Evolutionary conservation across 2,329 filamentous ascomycete genomes (phyloP), one percentile per base, ranked within the genome.

Genomic region (Epicoccum sorghinum): DNA sequence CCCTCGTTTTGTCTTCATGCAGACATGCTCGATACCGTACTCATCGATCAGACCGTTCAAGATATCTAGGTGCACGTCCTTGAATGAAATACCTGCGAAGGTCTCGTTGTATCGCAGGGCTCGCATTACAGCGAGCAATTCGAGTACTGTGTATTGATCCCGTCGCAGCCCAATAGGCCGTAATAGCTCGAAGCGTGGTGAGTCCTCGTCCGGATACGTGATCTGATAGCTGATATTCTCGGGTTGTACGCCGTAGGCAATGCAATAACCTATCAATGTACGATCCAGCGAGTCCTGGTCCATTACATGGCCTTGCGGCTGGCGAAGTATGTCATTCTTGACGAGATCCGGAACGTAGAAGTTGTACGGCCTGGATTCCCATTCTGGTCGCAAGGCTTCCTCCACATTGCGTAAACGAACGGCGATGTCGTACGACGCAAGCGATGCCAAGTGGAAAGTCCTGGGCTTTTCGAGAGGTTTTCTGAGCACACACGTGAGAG

Each of bases 81-180:
- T 82, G 65, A 90, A 90, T 0, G 87, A 90, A 22, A 90, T 85
- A 1, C 85, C 84, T 25, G 78, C 78, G 69, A 90, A 90, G 1
- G 80, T 82, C 64, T 90, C 86, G 65, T 90, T 90, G 71, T 89
- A 90, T 36, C 88, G 83, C 47, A 90, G 71, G 8, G 88, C 81
- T 57, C 87, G 81, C 78, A 89, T 82, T n/a, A 90, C 81, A 4
- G 88, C 86, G 27, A 90, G 79, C n/a, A 90, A 74, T 66, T 90
- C 88, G 23, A 86, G 69, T 4, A 80, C 77, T 2, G 78, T 81
- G 65, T 90, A 90, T 33, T 81, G 80, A 10, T 75, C 74, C 42
- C 79, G 76, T 40, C 78, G 75, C 7, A 78, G 73, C 42, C 79
- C 78, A 18, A 80, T 78, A 2, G 87, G 85, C 18, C 80, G 81